Base-by-base conservation (phyloP, 495 filamentous ascomycete species). In the Aspergillus sclerotiicarbonarius region DNA sequence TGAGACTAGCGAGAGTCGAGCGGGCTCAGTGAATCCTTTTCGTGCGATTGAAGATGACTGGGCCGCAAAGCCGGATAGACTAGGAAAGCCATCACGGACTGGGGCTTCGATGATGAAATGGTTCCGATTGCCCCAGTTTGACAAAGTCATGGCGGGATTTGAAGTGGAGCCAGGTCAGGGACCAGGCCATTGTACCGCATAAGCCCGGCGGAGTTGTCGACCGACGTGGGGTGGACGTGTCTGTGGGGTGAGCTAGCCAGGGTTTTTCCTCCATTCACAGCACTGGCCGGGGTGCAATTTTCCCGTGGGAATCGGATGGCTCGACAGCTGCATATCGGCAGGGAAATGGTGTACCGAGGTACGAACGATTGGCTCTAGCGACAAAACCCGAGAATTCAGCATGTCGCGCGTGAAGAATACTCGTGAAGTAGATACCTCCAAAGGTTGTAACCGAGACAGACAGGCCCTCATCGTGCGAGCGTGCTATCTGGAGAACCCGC, bases 261-360 rank as follows among this genome's bases (percentile, higher is more conserved):
- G 33, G 59, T 47, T 62, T 59, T 62, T 62, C 60, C 60, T 62
- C 60, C 60, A 62, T 62, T 62, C 60, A 62, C 16, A 49, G 29
- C 35, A 35, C 13, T 19, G 13, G 12, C 33, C 52, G 60, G 60
- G 8, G 18, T 51, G 60, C 37, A 41, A 25, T 50, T 62, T 62
- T 45, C 13, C 56, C 55, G 51, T 52, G 37, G 25, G 37, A 25
- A 25, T 25, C 25, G 2, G 25, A 25, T 25, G 25, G 25, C 25
- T 25, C 25, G 25, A 25, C 25, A 25, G 25, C 25, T 25, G 25
- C 25, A 2, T 25, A 25, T 25, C 25, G 2, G 2, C 25, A 25
- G 25, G 25, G 25, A 25, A 5, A 5, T 25, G 25, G 25, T 25
- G 25, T 25, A 5, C 25, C 25, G 25, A 25, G 25, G 25, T 25